Evolutionary conservation across 805 yeast species (phyloP).

Genomic region (Hanseniaspora hatyaiensis): DNA sequence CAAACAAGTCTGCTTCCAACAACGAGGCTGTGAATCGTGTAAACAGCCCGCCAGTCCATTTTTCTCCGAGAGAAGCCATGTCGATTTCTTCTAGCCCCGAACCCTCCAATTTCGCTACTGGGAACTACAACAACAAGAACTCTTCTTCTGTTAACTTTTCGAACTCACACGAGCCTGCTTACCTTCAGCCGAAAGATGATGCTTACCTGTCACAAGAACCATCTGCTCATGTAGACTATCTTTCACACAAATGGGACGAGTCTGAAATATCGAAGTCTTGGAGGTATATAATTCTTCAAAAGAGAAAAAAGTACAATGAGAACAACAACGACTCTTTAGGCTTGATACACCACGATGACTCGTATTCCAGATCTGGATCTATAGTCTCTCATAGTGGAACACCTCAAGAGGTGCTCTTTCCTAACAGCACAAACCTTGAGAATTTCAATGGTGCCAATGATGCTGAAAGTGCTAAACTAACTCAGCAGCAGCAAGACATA

Average conservation of each 20-base stretch:
- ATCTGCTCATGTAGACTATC: constrained; percentile 81
- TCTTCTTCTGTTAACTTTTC: constrained; percentile 9
- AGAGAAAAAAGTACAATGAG: constrained; percentile 36
- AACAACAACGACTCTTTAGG: constrained; percentile 9
- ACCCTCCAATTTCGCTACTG: neutral
- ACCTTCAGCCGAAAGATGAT: constrained; percentile 62
- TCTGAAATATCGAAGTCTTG: constrained; percentile 86
- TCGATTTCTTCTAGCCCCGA: constrained; percentile 8
- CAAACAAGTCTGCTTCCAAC: no score
- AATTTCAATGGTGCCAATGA: neutral
- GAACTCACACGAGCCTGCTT: neutral
- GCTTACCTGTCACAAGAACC: constrained; percentile 71
- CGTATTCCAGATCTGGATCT: constrained; percentile 10
- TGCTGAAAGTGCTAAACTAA: neutral
- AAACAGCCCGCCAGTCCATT: constrained; percentile 5
- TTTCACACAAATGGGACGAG: constrained; percentile 93
- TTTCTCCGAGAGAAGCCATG: constrained; percentile 6
- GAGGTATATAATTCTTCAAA: constrained; percentile 76
- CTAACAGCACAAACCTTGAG: neutral
- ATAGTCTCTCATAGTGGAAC: constrained; percentile 1
- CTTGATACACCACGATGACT: constrained; percentile 4
- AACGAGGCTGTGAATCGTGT: no score
- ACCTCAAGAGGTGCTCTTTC: neutral
- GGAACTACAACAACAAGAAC: constrained; percentile 23
- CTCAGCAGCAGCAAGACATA: constrained; percentile 6